These are phyloP conservation scores for Schizochytrium sp. DNA, from an alignment of 108 stramenopile species.

Conservation along the genomic window DNA sequence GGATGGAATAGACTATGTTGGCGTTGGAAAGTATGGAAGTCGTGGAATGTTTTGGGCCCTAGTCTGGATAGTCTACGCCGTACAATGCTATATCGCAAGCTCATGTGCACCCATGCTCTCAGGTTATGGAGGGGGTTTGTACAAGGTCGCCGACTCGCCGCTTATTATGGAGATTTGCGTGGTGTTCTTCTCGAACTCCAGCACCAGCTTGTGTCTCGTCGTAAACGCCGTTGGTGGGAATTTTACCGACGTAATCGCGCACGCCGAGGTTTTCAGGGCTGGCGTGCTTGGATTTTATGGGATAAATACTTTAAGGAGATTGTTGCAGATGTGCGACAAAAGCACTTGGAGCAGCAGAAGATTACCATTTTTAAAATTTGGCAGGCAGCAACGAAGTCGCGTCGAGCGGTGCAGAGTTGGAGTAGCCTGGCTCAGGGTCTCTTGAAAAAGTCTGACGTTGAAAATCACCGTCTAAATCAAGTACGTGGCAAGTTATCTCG, in stretches of 20 bases:
- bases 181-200: not conserved
- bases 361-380: not conserved
- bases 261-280: not conserved
- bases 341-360: not conserved
- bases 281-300: not conserved
- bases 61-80: not conserved
- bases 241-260: not conserved
- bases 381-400: too few species aligned
- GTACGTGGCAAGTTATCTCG: not conserved
- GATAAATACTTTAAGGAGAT: not conserved
- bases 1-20: not conserved
- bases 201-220: not conserved
- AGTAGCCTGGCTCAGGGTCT: too few species aligned
- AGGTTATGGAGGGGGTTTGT: not conserved
- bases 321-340: not conserved
- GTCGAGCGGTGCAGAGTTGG: too few species aligned
- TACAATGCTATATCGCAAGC: not conserved
- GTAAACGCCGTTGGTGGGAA: not conserved
- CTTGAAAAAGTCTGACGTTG: not conserved
- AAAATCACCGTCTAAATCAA: not conserved
- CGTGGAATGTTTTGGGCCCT: not conserved
- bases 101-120: not conserved
- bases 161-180: not conserved
- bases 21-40: not conserved
- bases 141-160: not conserved